Evolutionary conservation across 805 yeast species (phyloP).

Genomic region (Pichia cephalocereana): DNA sequence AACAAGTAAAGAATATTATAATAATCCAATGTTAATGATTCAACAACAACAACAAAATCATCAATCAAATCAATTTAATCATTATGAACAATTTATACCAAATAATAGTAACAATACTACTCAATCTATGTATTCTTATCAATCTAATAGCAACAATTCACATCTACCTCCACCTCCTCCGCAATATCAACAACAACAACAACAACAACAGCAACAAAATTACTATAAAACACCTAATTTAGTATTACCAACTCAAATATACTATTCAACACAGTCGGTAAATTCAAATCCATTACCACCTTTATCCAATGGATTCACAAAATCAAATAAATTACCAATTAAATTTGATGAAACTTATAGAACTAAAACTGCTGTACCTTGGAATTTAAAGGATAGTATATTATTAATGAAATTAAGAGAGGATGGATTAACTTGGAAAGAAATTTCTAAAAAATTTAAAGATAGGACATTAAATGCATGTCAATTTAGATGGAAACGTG

Average conservation of each 20-base stretch:
- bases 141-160: background rate
- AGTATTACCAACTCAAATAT: background rate
- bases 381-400: conserved; percentile 3
- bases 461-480: conserved; percentile 8
- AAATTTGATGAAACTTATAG: background rate
- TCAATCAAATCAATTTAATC: too few species aligned
- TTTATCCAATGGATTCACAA: too few species aligned
- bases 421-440: conserved; percentile 5
- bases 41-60: too few species aligned
- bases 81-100: too few species aligned
- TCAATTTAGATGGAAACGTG: conserved; percentile 8
- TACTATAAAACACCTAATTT: background rate
- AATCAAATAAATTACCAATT: too few species aligned
- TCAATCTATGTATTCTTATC: too few species aligned
- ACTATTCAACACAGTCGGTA: background rate
- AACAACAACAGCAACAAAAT: background rate
- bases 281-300: background rate
- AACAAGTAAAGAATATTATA: too few species aligned
- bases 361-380: conserved; percentile 4
- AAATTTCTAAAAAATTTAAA: conserved; percentile 3
- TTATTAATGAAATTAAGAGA: conserved; percentile 2
- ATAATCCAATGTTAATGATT: background rate
- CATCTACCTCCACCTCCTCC: background rate
- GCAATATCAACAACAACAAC: background rate
- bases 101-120: background rate